Base-by-base conservation (phyloP, 2,329 filamentous ascomycete species). In the Chalaropsis thielavioides region DNA sequence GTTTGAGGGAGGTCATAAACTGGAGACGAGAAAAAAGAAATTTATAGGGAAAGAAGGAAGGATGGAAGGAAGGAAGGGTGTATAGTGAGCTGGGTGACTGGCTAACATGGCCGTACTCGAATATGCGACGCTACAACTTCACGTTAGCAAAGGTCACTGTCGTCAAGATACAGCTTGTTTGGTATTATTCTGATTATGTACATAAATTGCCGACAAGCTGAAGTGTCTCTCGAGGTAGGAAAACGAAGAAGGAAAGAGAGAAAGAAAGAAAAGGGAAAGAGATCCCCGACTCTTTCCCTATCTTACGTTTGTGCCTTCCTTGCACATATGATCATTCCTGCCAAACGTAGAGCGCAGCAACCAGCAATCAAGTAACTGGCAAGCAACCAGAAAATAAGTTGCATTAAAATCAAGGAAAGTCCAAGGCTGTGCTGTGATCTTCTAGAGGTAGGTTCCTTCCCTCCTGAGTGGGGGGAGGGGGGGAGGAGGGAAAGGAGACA, bases 371-470 rank as follows among this genome's bases (percentile, higher is more conserved):
- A 49, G 38, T 31, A n/a, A 22, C 41, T 22, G 10, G 17, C 62
- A 54, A 31, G 17, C 46, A 63, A 44, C 35, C 35, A 8, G 35
- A 4, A 38, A 38, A 4, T 8, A 10, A 46, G 10, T 2, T n/a
- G 54, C 54, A 58, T 58, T 17, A 19, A 38, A 51, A 19, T 15
- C 10, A 51, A 8, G 51, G 27, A 38, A 58, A 17, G 54, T n/a
- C 31, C 27, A 35, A 38, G 54, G 54, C 54, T 38, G 54, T 58
- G 54, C 54, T 38, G 54, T 58, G 27, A 58, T 38, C 54, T 58
- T 58, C 54, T 58, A 38, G 54, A 58, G 54, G 54, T 46, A 56
- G 62, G 51, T 35, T 59, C 62, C 51, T 64, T 64, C 62, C 62
- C 40, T 64, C 41, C 35, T 41, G 5, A 27, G 19, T 19, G 24